Percentiles rank a stretch among this genome's conserved stretches.
Evolutionary conservation across 2,329 filamentous ascomycete species (phyloP).

Genomic region (Colletotrichum cordylinicola): DNA sequence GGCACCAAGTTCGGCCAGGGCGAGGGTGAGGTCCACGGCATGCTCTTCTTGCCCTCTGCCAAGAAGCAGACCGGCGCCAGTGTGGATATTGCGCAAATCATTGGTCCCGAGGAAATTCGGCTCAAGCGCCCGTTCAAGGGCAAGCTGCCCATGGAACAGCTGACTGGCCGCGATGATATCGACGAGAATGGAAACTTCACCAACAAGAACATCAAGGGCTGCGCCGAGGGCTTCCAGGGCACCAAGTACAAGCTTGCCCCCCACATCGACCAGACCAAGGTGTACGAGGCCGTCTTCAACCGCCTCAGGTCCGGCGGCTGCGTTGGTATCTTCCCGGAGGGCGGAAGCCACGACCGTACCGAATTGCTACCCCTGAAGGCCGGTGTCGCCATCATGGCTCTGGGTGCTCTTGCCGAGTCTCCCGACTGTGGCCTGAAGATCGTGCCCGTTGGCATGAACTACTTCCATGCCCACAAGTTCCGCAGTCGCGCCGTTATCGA

Average conservation of each 20-base stretch:
- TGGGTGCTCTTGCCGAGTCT: constrained; percentile 85
- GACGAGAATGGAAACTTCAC: constrained; percentile 69
- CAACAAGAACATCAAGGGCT: constrained; percentile 58
- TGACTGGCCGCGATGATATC: constrained; percentile 81
- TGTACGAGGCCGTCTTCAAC: constrained; percentile 92
- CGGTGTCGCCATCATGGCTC: constrained; percentile 96
- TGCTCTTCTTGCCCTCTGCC: constrained; percentile 84
- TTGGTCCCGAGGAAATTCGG: constrained; percentile 79
- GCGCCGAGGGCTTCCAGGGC: constrained; percentile 71
- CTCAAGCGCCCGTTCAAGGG: constrained; percentile 89
- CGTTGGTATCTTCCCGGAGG: constrained; percentile 96
- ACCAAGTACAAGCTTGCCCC: constrained; percentile 87
- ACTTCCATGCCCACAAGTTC: constrained; percentile 99
- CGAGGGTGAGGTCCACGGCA: constrained; percentile 78
- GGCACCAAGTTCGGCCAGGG: constrained; percentile 81
- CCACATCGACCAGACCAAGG: constrained; percentile 91
- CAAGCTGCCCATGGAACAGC: constrained; percentile 74
- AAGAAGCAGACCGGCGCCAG: constrained; percentile 80
- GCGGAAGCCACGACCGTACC: constrained; percentile 92
- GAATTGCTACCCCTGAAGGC: constrained; percentile 93
- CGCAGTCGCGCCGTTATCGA: constrained; percentile 94
- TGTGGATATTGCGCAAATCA: constrained; percentile 82
- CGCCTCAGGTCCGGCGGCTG: constrained; percentile 83
- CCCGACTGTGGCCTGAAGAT: constrained; percentile 92
- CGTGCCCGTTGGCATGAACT: constrained; percentile 98